phyloP scores from a whole-genome alignment of 441 rosid genomes.

The Euphorbia celastroides region DNA sequence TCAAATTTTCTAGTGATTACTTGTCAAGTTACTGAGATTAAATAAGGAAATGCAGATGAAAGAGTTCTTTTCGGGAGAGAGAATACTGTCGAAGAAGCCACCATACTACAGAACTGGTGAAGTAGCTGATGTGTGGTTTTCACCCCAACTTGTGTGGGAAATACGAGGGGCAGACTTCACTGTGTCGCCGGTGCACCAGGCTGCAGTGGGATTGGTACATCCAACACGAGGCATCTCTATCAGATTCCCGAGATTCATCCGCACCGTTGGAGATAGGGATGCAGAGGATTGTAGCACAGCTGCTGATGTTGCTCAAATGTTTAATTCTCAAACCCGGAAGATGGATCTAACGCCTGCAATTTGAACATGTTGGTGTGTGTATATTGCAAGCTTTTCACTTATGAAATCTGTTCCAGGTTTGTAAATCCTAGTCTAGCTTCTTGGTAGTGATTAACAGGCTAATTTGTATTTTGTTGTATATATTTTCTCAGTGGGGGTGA shows the following conservation, averaged over 20 bases:
- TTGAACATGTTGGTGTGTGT: conserved; percentile 17
- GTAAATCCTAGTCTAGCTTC: background rate
- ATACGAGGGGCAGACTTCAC: conserved; percentile 83
- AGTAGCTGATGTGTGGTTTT: conserved; percentile 76
- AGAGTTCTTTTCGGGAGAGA: conserved; percentile 62
- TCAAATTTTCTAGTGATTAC: conserved; percentile 1
- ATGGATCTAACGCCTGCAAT: conserved; percentile 39
- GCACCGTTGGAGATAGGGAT: conserved; percentile 36
- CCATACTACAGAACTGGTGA: conserved; percentile 71
- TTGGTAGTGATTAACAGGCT: background rate
- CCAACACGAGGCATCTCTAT: conserved; percentile 82
- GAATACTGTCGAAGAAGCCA: conserved; percentile 55
- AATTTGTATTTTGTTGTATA: background rate
- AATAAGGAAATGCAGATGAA: conserved; percentile 57
- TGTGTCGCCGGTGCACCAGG: conserved; percentile 71
- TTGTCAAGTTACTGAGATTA: background rate
- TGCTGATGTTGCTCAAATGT: conserved; percentile 65
- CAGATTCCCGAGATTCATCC: conserved; percentile 68
- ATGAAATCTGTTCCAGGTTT: background rate
- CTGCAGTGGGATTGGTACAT: conserved; percentile 69
- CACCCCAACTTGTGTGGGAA: conserved; percentile 74
- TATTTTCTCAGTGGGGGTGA: background rate
- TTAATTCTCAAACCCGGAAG: conserved; percentile 63
- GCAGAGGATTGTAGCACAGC: conserved; percentile 80
- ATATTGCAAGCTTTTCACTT: conserved; percentile 3